Base-by-base conservation (phyloP, 2,329 filamentous ascomycete genomes). In the Monilinia fructigena region DNA sequence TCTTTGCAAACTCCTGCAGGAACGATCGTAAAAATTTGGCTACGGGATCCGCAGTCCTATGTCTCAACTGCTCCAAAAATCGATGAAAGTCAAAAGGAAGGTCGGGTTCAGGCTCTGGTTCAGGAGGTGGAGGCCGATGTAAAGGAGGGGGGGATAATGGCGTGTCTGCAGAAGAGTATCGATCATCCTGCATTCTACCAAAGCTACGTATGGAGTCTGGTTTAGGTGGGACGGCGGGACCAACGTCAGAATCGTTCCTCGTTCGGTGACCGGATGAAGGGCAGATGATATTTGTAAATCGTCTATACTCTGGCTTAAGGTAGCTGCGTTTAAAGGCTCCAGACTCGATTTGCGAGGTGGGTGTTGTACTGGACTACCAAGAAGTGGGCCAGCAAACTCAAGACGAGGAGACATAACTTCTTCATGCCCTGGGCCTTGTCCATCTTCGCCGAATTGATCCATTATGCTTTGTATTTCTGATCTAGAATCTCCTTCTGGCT, bases 381-480 rank as follows among this genome's bases (percentile, higher is more conserved):
- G 81, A 71, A 92, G 84, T 7, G 93, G 92, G 40, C 90, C 90
- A n/a, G 92, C 86, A 67, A 94, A 85, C 77, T 94, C 93, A 54
- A 96, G 78, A 40, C 92, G 85, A 6, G 93, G 93, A 69, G 93
- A 97, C 92, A 97, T 96, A 75, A 97, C 92, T 77, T 96, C 92
- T 61, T 94, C 89, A 68, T 85, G 87, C 6, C 84, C 89, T 1
- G 88, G 89, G 0, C 88, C 91, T 62, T 87, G 86, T 38, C 86
- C 86, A 61, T 86, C 86, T 74, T 91, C 88, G 72, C 90, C 89
- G 73, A 98, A 98, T 78, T 98, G 95, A 69, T 92, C 92, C 92
- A 99, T 98, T 76, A 99, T 98, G 76, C 86, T 96, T 78, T 97
- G 92, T 68, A 99, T 97, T 79, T 99, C 95, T 7, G 89, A 89